A percentile compares a stretch with the other conserved stretches of the same genome.
These are phyloP conservation scores for Acanthamoeba sp. DNA, from an alignment of 208 protist genomes.

Conservation along the genomic window DNA sequence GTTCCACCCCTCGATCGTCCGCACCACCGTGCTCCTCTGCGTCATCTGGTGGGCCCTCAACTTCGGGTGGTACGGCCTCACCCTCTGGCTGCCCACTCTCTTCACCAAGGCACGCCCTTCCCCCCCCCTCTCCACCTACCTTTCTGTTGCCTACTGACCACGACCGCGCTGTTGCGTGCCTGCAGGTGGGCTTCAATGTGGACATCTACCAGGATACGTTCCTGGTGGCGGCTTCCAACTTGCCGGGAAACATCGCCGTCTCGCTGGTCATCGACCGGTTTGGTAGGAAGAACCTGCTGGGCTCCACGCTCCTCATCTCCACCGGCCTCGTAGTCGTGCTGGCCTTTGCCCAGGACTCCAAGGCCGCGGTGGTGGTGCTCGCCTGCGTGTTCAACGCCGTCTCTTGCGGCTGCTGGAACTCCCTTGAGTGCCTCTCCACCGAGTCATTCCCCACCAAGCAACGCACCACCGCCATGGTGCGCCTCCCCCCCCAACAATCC, in stretches of 20 bases:
- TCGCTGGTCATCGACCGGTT: conserved; percentile 75
- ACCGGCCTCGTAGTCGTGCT: neutral
- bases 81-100: conserved; percentile 77
- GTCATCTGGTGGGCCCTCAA: conserved; percentile 76
- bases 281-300: conserved; percentile 74
- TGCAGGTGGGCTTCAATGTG: neutral
- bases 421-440: conserved; percentile 75
- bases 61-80: conserved; percentile 81
- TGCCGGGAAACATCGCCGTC: conserved; percentile 70
- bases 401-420: conserved; percentile 77
- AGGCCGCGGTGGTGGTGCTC: conserved; percentile 16
- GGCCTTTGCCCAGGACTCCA: conserved; percentile 41
- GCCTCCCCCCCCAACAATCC: neutral
- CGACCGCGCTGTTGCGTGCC: too few relatives aligned
- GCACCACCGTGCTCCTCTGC: conserved; percentile 67
- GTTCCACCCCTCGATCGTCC: conserved; percentile 38
- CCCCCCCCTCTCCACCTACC: neutral
- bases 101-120: conserved; percentile 22
- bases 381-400: conserved; percentile 78
- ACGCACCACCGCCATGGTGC: conserved; percentile 73
- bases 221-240: conserved; percentile 38
- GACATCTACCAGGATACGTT: conserved; percentile 74
- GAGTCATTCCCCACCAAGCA: conserved; percentile 78
- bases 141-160: too few relatives aligned
- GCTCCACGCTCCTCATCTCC: neutral